A percentile compares a stretch with the other conserved stretches of the same genome.
phyloP scores from a whole-genome alignment of 306 rosid species.

The Pterocarpus macrocarpus region DNA sequence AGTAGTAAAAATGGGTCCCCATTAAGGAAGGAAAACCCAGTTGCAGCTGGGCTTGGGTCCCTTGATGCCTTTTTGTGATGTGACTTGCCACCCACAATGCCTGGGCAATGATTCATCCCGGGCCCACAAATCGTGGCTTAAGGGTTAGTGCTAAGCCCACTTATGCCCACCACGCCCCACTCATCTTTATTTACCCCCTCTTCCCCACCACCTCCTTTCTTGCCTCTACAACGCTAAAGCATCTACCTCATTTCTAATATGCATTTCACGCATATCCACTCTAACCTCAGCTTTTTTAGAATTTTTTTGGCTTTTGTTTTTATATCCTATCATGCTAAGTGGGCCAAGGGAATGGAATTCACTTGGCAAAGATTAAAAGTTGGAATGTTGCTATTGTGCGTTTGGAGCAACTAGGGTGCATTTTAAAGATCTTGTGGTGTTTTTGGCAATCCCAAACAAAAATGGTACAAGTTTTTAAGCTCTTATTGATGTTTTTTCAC shows the following conservation, averaged over 20 bases:
- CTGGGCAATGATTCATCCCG: conserved; percentile 65
- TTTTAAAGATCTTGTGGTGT: not conserved
- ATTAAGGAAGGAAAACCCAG: conserved; percentile 41
- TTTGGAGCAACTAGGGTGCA: conserved; percentile 41
- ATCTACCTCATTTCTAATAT: conserved; percentile 34
- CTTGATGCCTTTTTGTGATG: conserved; percentile 41
- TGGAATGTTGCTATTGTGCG: conserved; percentile 36
- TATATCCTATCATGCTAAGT: conserved; percentile 27
- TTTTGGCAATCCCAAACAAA: no score
- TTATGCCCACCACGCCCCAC: conserved; percentile 58
- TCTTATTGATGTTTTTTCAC: conserved; percentile 4
- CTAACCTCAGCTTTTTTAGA: conserved; percentile 19
- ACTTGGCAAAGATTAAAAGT: conserved; percentile 29
- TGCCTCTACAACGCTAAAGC: not conserved
- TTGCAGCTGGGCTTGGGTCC: conserved; percentile 38
- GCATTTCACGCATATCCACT: conserved; percentile 26
- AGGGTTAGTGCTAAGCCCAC: conserved; percentile 67
- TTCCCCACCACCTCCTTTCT: conserved; percentile 24
- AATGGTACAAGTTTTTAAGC: not conserved
- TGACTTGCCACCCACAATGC: conserved; percentile 51
- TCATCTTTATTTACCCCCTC: conserved; percentile 30
- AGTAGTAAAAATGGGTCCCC: conserved; percentile 36
- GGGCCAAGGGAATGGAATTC: conserved; percentile 40
- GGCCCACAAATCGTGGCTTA: conserved; percentile 60
- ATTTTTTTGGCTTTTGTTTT: not conserved